phyloP scores from a whole-genome alignment of 2,329 filamentous ascomycete species.

The Fusarium fracticaudum region DNA sequence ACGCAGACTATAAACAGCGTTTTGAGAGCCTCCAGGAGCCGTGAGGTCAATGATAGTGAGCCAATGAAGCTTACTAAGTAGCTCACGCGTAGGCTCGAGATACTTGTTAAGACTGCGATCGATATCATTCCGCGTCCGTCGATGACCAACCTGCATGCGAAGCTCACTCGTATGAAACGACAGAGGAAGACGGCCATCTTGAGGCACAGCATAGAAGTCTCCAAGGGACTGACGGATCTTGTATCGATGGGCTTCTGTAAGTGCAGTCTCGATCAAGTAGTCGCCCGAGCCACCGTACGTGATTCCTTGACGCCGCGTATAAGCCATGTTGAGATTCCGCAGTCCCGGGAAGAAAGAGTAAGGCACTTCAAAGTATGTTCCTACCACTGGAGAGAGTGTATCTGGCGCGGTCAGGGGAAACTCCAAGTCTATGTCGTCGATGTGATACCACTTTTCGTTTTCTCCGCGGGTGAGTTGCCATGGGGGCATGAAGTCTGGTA shows the following conservation, averaged over 20 bases:
- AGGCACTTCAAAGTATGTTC: background rate
- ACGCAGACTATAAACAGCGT: background rate
- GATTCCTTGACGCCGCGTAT: background rate
- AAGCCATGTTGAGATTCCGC: background rate
- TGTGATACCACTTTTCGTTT: constrained; percentile 8
- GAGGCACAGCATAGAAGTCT: background rate
- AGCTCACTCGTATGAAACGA: background rate
- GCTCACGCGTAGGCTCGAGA: background rate
- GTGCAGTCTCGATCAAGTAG: background rate
- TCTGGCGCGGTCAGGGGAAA: background rate
- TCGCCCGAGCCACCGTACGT: background rate
- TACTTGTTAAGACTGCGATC: background rate
- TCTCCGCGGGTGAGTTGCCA: background rate
- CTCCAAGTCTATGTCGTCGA: background rate
- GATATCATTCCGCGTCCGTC: background rate
- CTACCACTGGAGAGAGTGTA: background rate
- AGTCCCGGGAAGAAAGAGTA: background rate
- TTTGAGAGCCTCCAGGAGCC: background rate
- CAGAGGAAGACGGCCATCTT: background rate
- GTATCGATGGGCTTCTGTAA: background rate
- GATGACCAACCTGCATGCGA: background rate
- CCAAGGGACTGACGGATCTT: background rate
- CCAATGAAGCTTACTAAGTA: background rate
- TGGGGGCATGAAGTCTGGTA: background rate
- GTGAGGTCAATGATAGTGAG: background rate